Conservation (phyloP, 2,329 filamentous ascomycete genomes). For the Daldinia sp. region DNA sequence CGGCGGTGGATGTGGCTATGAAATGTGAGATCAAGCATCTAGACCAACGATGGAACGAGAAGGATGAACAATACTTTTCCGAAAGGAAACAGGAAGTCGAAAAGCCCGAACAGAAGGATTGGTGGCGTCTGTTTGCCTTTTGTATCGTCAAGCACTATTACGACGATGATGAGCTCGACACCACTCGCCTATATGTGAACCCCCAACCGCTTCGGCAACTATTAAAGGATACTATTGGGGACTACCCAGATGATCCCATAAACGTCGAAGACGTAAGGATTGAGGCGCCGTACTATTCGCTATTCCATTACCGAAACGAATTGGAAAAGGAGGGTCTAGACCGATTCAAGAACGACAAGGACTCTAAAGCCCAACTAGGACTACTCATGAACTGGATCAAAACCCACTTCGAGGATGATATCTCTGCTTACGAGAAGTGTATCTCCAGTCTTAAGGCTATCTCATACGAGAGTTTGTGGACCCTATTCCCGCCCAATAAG, state of each 20-base stretch:
- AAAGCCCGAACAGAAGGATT: slow-evolving; percentile 40
- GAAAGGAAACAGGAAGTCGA: slow-evolving; percentile 41
- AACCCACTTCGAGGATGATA: slow-evolving; percentile 42
- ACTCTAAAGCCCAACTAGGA: slow-evolving; percentile 40
- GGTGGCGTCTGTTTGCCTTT: slow-evolving; percentile 46
- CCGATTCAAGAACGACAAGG: slow-evolving; percentile 43
- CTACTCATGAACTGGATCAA: slow-evolving; percentile 46
- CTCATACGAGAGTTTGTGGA: slow-evolving; percentile 45
- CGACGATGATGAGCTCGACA: slow-evolving; percentile 31
- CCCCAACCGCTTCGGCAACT: slow-evolving; percentile 42
- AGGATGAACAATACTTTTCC: slow-evolving; percentile 41
- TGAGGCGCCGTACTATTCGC: slow-evolving; percentile 39
- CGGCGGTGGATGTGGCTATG: slow-evolving; percentile 41
- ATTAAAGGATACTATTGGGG: slow-evolving; percentile 44
- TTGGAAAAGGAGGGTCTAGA: slow-evolving; percentile 40
- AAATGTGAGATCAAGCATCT: slow-evolving; percentile 45
- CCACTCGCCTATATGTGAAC: slow-evolving; percentile 44
- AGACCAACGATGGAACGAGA: slow-evolving; percentile 41
- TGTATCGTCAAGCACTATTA: slow-evolving; percentile 42
- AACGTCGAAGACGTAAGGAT: slow-evolving; percentile 40
- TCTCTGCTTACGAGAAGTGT: slow-evolving; percentile 41
- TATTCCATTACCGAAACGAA: slow-evolving; percentile 42
- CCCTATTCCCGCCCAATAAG: slow-evolving; percentile 41
- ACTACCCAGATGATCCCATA: slow-evolving; percentile 35
- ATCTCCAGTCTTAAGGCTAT: slow-evolving; percentile 41